Evolutionary conservation across 176 grass and related monocot species (phyloP).

Genomic region (Carex scoparia): DNA sequence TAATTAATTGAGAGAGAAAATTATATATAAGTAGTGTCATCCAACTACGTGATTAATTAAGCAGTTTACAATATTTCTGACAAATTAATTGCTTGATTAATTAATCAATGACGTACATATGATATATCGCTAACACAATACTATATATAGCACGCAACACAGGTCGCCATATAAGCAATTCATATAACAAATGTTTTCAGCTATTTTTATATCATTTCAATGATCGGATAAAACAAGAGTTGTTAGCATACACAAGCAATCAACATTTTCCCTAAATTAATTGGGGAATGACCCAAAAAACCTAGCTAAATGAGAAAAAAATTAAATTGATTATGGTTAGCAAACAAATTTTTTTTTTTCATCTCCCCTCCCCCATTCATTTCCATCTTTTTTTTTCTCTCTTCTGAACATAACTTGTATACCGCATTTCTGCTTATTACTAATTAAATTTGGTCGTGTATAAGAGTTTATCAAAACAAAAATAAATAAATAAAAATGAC

Average conservation of each 20-base stretch:
- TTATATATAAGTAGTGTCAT: neutral
- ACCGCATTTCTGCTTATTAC: neutral
- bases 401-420: neutral
- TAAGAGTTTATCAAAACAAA: neutral
- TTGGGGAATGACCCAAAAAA: neutral
- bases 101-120: neutral
- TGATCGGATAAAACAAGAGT: constrained; percentile 15
- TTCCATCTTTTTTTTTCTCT: neutral
- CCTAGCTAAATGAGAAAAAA: neutral
- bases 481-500: neutral
- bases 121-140: neutral
- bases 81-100: neutral
- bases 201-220: constrained; percentile 5
- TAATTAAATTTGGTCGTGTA: neutral
- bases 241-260: constrained; percentile 9
- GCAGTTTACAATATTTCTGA: neutral
- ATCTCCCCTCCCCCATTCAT: no score
- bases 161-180: constrained; percentile 21
- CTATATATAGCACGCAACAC: constrained; percentile 16
- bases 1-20: neutral
- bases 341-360: neutral
- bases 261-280: neutral
- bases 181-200: neutral
- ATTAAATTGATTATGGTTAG: neutral
- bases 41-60: neutral